phyloP scores from a whole-genome alignment of 2,329 filamentous ascomycete genomes.

The Colletotrichum tanaceti region DNA sequence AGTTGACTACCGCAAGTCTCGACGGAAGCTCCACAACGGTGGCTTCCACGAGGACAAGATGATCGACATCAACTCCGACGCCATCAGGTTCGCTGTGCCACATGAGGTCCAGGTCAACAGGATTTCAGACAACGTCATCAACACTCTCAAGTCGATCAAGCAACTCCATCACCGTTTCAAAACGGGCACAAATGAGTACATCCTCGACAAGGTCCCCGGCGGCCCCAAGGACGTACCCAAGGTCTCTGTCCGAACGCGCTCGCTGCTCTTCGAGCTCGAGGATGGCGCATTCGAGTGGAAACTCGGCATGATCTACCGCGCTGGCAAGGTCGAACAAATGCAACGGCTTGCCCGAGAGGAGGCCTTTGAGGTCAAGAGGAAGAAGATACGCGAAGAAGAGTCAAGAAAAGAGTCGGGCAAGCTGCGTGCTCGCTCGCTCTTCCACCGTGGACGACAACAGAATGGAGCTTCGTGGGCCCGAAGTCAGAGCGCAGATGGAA shows the following conservation, averaged over 20 bases:
- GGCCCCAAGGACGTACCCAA: slow-evolving; percentile 88
- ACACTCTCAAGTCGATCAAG: slow-evolving; percentile 85
- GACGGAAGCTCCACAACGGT: slow-evolving; percentile 71
- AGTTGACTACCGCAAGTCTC: slow-evolving; percentile 82
- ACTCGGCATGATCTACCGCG: slow-evolving; percentile 90
- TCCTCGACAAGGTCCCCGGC: slow-evolving; percentile 86
- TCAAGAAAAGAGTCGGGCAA: slow-evolving; percentile 64
- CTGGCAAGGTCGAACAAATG: slow-evolving; percentile 87
- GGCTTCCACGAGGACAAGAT: slow-evolving; percentile 78
- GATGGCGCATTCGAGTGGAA: slow-evolving; percentile 99
- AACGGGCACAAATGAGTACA: slow-evolving; percentile 88
- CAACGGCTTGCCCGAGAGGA: slow-evolving; percentile 91
- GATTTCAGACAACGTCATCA: slow-evolving; percentile 93
- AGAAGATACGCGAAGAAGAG: slow-evolving; percentile 82
- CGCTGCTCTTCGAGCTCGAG: slow-evolving; percentile 90
- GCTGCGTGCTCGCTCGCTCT: slow-evolving; percentile 66
- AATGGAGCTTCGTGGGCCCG: slow-evolving; percentile 57
- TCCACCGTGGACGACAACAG: slow-evolving; percentile 48
- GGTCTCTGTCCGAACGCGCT: slow-evolving; percentile 83
- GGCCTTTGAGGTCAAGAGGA: slow-evolving; percentile 87
- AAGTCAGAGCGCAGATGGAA: slow-evolving; percentile 68
- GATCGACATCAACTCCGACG: slow-evolving; percentile 85
- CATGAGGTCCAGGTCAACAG: slow-evolving; percentile 91
- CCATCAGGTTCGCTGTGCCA: slow-evolving; percentile 87
- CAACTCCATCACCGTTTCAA: slow-evolving; percentile 95